These are phyloP conservation scores for Claviceps spartinae DNA, from an alignment of 2,329 filamentous ascomycete species.

Conservation along the genomic window DNA sequence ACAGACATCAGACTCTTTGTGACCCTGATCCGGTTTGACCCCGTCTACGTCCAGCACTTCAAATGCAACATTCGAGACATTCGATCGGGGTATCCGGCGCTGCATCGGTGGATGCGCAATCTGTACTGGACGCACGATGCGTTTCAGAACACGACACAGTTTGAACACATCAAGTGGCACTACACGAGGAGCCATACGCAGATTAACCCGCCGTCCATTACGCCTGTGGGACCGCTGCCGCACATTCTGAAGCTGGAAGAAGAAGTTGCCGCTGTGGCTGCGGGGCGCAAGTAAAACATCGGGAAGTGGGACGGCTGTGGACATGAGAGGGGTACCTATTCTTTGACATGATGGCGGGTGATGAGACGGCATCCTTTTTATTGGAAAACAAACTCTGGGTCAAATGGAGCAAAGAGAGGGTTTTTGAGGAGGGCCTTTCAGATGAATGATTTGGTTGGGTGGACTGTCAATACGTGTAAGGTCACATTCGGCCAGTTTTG, in stretches of 20 bases:
- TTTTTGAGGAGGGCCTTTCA: no score
- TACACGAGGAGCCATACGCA: conserved; percentile 48
- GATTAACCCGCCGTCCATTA: conserved; percentile 60
- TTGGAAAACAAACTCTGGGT: no score
- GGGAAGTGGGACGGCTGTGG: background rate
- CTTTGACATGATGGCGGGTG: background rate
- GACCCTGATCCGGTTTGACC: conserved; percentile 61
- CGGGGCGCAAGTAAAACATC: conserved; percentile 7
- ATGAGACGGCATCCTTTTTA: no score
- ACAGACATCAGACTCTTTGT: conserved; percentile 63
- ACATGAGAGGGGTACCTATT: background rate
- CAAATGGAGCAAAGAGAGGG: no score
- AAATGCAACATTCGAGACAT: conserved; percentile 81
- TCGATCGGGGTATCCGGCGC: conserved; percentile 63
- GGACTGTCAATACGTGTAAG: no score
- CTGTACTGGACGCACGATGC: conserved; percentile 74
- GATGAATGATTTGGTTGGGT: no score
- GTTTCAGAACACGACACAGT: conserved; percentile 74
- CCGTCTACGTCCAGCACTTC: conserved; percentile 78
- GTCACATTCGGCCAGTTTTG: no score
- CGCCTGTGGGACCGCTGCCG: conserved; percentile 72
- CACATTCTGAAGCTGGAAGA: conserved; percentile 66
- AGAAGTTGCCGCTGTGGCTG: conserved; percentile 55
- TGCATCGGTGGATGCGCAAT: conserved; percentile 70
- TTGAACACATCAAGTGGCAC: conserved; percentile 85